Percentiles rank a stretch among this genome's conserved stretches.
Conservation (phyloP, 306 rosid genomes). For the Malus asiatica region DNA sequence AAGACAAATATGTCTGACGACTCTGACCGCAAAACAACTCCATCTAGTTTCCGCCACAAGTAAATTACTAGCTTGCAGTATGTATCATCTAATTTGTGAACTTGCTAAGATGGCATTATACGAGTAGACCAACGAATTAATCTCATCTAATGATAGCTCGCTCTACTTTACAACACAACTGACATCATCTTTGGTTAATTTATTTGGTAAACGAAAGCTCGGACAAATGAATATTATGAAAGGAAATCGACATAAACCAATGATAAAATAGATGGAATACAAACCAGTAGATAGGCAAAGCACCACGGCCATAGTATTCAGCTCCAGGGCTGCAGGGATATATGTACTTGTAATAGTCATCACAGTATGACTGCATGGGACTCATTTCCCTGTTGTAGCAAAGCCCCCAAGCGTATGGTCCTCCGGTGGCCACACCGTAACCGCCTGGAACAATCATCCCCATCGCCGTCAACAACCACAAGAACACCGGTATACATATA, state of each 20-base stretch:
- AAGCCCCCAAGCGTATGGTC: slow-evolving; percentile 92
- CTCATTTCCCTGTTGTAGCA: slow-evolving; percentile 95
- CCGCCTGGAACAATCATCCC: slow-evolving; percentile 62
- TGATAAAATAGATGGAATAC: slow-evolving; percentile 4
- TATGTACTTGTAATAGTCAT: slow-evolving; percentile 67
- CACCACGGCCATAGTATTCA: slow-evolving; percentile 93
- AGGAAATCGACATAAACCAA: not conserved
- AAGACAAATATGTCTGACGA: not conserved
- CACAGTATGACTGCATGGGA: slow-evolving; percentile 84
- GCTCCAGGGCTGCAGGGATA: slow-evolving; percentile 93
- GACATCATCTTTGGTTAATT: not conserved
- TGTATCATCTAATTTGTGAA: not conserved
- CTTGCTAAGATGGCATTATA: not conserved
- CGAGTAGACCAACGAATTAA: not conserved
- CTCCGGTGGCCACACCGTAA: slow-evolving; percentile 96
- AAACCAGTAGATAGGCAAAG: slow-evolving; percentile 87
- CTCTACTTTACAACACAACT: not conserved
- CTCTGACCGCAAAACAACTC: not conserved
- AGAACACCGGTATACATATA: not conserved
- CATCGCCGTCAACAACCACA: slow-evolving; percentile 2
- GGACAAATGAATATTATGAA: not conserved
- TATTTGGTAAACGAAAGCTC: not conserved
- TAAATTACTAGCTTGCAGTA: not conserved
- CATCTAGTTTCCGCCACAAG: not conserved
- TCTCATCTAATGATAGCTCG: not conserved